Evolutionary conservation across 306 rosid genomes (phyloP).

Genomic region (Sesbania bispinosa): DNA sequence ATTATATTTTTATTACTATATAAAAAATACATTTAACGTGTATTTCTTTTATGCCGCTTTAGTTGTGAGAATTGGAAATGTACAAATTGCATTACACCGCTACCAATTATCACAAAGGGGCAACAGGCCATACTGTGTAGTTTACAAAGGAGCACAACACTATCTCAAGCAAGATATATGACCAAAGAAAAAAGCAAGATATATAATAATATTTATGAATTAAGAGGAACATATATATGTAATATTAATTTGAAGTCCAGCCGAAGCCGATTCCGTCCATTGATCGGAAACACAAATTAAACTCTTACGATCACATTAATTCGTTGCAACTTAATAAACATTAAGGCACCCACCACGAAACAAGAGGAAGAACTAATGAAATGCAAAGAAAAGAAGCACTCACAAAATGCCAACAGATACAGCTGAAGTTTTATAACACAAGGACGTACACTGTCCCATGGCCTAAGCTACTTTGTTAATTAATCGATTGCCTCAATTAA

Average conservation of each 20-base stretch:
- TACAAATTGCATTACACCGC: too few species aligned
- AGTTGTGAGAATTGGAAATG: too few species aligned
- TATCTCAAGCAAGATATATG: not conserved
- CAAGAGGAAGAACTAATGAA: not conserved
- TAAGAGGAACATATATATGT: too few species aligned
- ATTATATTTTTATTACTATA: too few species aligned
- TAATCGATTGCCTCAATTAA: not conserved
- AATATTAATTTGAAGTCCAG: too few species aligned
- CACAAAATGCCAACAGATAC: not conserved
- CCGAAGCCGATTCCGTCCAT: not conserved
- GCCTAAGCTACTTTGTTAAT: not conserved
- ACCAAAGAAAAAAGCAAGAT: too few species aligned
- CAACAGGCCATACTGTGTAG: not conserved
- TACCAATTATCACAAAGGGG: not conserved
- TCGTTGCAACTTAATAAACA: not conserved
- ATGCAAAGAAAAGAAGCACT: not conserved
- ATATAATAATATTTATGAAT: too few species aligned
- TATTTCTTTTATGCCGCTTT: too few species aligned
- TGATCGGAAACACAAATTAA: not conserved
- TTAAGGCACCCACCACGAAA: not conserved
- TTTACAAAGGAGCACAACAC: not conserved
- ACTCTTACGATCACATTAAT: not conserved
- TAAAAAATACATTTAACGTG: too few species aligned
- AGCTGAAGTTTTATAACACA: not conserved
- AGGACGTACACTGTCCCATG: not conserved